Evolutionary conservation across 2,329 filamentous ascomycete genomes (phyloP), one percentile per base, ranked within the genome.

Genomic region (Fusarium musae): DNA sequence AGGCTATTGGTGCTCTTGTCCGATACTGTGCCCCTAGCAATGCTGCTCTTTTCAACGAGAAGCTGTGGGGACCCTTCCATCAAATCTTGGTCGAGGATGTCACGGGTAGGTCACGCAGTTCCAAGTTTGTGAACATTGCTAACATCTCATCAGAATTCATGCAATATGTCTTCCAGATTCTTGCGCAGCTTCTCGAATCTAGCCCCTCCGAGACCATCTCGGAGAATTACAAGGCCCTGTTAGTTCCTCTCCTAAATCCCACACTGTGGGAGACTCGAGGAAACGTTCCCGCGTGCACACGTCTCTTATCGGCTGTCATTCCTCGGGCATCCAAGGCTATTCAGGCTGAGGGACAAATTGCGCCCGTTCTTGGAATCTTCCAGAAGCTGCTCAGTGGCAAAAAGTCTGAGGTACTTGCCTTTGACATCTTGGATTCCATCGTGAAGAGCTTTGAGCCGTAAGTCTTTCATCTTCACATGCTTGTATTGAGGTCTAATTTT

Each of bases 91-190:
- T 90, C 26, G 92, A 93, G 73, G 94, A 96, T 78, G 92, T 98
- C 32, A 92, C 95, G 74, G 92, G 92, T 93, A 84, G 79, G 85
- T 21, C 6, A 4, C 23, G 19, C 28, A 7, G 23, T 15, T 30
- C 19, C 23, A 42, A 11, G 9, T 30, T 34, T 13, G 23, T 30
- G 13, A 26, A 9, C 8, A 34, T 52, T 28, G 69, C 81, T 85
- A 79, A 85, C 79, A 39, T 32, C 28, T 21, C 32, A 44, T 39
- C 74, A 92, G 96, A 99, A 83, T 99, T 99, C 80, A 92, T 94
- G 79, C 96, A 96, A 9, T 99, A 98, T 77, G 91, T 98, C 60
- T 97, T 99, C 87, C 96, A 99, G 81, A 89, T 99, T 40, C 93
- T 98, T 72, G 94, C 96, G 6, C 93, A 96, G 59, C 89, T 99